Conservation (phyloP, 2,329 filamentous ascomycete species). For the Colletotrichum magnum region DNA sequence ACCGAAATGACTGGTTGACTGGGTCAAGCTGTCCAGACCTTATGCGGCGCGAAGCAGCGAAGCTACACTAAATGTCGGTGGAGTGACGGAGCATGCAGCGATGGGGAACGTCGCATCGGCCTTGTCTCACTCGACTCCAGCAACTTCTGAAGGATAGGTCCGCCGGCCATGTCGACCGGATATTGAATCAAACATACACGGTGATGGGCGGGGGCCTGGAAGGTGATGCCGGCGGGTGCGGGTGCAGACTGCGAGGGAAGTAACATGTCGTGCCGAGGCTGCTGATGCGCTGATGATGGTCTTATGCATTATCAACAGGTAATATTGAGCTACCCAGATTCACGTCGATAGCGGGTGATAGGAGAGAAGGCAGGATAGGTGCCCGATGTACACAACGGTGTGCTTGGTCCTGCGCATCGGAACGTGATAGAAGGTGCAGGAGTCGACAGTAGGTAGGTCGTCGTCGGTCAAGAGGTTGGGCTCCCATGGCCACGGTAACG, state of each 20-base stretch:
- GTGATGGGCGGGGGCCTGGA: neutral
- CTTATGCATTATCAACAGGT: conserved; percentile 1
- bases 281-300: conserved; percentile 5
- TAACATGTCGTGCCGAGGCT: no score
- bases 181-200: neutral
- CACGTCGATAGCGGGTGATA: neutral
- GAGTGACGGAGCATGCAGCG: conserved; percentile 24
- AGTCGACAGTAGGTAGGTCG: conserved; percentile 4
- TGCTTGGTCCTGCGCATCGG: neutral
- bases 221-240: neutral
- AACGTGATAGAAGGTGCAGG: conserved; percentile 10
- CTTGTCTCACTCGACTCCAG: conserved; percentile 28
- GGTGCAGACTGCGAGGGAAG: neutral
- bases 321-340: conserved; percentile 5
- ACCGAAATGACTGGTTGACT: neutral
- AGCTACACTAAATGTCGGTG: neutral
- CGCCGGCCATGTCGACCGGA: conserved; percentile 21
- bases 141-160: conserved; percentile 25
- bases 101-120: conserved; percentile 31
- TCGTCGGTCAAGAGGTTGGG: conserved; percentile 1
- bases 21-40: conserved; percentile 2
- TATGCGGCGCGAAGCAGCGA: neutral
- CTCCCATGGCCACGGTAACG: neutral
- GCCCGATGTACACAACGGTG: conserved; percentile 9
- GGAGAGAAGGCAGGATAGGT: conserved; percentile 2